Evolutionary conservation across 2,329 filamentous ascomycete genomes (phyloP), one percentile per base, ranked within the genome.

Genomic region (Colletotrichum falcatum): DNA sequence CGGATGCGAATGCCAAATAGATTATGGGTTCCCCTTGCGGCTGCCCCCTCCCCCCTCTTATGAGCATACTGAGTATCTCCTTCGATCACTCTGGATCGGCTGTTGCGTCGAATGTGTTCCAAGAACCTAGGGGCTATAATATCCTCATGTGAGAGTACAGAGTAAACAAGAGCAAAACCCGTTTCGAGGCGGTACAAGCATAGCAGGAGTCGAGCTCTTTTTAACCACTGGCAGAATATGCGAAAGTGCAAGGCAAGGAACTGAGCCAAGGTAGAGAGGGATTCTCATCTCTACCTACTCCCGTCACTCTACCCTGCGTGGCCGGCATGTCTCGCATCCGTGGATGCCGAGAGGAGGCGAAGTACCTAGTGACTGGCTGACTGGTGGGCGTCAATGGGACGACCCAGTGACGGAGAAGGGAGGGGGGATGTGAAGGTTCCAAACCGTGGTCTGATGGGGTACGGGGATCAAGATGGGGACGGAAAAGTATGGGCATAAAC

Each of bases 361-460:
- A 39, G 51, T 30, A 51, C 8, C 11, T 33, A 33, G 30, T 33
- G 30, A 33, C 30, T 33, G 30, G 30, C 30, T 33, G 30, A 7
- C 30, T 33, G 30, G 30, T 7, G 30, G 30, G 30, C 30, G 30
- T 33, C 30, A 7, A 33, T 33, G 30, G 3, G 30, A 33, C 4
- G 30, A 33, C 33, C 33, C 33, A 59, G 44, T 49, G 26, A 42
- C 33, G 39, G 33, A 58, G 5, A 28, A 42, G 30, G 51, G 37
- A 16, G 37, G 14, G 37, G 12, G 39, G 16, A 18, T 42, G 39
- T 46, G 54, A 33, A 49, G 56, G 58, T n/a, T 58, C 63, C 49
- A 56, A 70, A 53, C 63, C 56, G 58, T 66, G 63, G 56, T 66
- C 28, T 62, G 64, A 66, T 70, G 63, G 67, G 42, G 67, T 67